Evolutionary conservation across 495 filamentous ascomycete genomes (phyloP).

Genomic region (Friedmanniomyces simplex): DNA sequence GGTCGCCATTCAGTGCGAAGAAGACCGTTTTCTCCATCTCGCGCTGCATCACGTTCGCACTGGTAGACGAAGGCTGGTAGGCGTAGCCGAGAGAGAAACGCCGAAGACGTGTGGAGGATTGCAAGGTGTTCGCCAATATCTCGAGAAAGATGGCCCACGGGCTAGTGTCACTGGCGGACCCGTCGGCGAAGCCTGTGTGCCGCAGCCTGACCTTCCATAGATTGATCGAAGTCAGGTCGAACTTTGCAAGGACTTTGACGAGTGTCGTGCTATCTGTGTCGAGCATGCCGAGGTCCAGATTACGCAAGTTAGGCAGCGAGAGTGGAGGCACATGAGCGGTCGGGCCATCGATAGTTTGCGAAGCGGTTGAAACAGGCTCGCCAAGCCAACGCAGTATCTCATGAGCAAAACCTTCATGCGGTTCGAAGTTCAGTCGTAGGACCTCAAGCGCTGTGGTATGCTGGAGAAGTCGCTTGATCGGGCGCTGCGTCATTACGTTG

Average conservation of each 20-base stretch:
- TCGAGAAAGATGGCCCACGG: background rate
- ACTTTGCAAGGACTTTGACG: background rate
- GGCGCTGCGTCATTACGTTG: background rate
- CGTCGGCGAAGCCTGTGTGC: background rate
- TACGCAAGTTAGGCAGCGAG: background rate
- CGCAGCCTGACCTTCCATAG: constrained; percentile 3
- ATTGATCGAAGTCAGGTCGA: constrained; percentile 1
- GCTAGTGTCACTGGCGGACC: background rate
- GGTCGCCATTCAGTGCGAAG: background rate
- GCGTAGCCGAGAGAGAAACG: background rate
- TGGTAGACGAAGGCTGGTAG: background rate
- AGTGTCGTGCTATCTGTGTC: background rate
- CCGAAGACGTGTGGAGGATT: background rate
- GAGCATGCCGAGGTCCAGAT: constrained; percentile 4
- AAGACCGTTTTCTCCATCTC: background rate
- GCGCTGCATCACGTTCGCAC: background rate
- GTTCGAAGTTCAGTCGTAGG: constrained; percentile 12
- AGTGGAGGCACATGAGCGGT: background rate
- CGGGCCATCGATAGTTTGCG: background rate
- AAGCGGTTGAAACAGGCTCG: background rate
- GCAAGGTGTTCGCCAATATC: background rate
- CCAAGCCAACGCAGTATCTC: constrained; percentile 3
- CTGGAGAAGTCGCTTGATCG: constrained; percentile 3
- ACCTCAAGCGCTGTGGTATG: background rate
- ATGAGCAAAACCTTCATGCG: background rate